These are phyloP conservation scores for Aspergillus sclerotiicarbonarius DNA, from an alignment of 495 filamentous ascomycete genomes.

Conservation along the genomic window DNA sequence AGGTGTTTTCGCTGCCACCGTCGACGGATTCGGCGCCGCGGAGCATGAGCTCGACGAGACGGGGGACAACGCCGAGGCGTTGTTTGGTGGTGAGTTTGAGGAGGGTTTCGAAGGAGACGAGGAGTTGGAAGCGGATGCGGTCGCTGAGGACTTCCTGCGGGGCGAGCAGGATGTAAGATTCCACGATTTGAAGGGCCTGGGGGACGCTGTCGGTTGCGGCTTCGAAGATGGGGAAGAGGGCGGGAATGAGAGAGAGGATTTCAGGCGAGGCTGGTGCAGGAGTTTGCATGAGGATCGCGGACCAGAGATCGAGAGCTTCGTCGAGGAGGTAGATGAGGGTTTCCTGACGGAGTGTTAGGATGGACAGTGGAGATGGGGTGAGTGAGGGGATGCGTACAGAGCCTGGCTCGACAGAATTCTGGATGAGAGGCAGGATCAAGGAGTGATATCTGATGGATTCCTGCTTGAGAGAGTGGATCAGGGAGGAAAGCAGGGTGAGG, in stretches of 20 bases:
- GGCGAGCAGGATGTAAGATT: slow-evolving; percentile 76
- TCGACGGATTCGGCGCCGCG: slow-evolving; percentile 67
- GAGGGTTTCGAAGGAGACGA: slow-evolving; percentile 58
- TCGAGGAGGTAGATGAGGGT: slow-evolving; percentile 83
- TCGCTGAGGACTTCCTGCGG: slow-evolving; percentile 72
- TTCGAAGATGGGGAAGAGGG: slow-evolving; percentile 69
- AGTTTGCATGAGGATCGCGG: slow-evolving; percentile 69
- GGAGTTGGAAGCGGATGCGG: slow-evolving; percentile 52
- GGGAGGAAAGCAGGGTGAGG: slow-evolving; percentile 72
- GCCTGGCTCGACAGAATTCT: slow-evolving; percentile 71
- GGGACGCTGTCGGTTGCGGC: slow-evolving; percentile 67
- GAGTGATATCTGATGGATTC: slow-evolving; percentile 69
- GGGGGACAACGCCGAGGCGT: slow-evolving; percentile 62
- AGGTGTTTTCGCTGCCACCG: slow-evolving; percentile 63
- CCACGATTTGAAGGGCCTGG: slow-evolving; percentile 67
- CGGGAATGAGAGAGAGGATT: slow-evolving; percentile 63
- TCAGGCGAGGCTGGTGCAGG: slow-evolving; percentile 61
- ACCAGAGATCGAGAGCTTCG: slow-evolving; percentile 88
- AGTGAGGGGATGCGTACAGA: slow-evolving; percentile 49
- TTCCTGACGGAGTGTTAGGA: slow-evolving; percentile 43
- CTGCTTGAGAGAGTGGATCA: slow-evolving; percentile 75
- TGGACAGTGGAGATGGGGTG: background rate
- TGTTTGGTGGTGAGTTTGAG: slow-evolving; percentile 56
- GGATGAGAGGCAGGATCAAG: slow-evolving; percentile 74
- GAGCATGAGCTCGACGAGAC: slow-evolving; percentile 69